Base-by-base conservation (phyloP, 2,329 filamentous ascomycete genomes). In the Aspergillus oerlinghausenensis region DNA sequence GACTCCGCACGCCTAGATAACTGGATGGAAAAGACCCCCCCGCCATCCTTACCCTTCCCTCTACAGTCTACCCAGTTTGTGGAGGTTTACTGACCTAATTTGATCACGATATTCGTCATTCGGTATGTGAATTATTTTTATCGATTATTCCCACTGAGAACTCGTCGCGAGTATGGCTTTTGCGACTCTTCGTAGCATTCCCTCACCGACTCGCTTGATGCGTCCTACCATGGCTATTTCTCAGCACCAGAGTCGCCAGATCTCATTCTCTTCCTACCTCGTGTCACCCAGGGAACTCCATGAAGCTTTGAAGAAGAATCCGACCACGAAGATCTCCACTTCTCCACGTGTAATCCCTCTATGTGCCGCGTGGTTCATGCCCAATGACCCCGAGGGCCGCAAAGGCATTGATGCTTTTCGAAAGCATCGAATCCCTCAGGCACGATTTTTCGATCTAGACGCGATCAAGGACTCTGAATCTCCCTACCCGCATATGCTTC, bases 361-460 rank as follows among this genome's bases (percentile, higher is more conserved):
- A 45, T 97, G 92, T 75, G 94, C 92, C 49, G 84, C 91, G 25
- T 99, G 94, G 94, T 99, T 97, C 71, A 84, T 99, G 61, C 94
- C 94, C 61, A 97, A 96, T 73, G 93, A 96, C 63, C 80, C 82
- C 1, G 70, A 82, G 65, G 84, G 84, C 54, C 87, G 92, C 60
- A 89, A 84, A 51, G 94, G 94, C 54, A 85, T 89, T 65, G 82
- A 94, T 62, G 85, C 88, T 47, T 99, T 93, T 79, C 84, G 86
- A 63, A 84, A 90, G 70, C 84, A 87, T 70, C 90, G 91, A 67
- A 94, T 99, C 61, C 93, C 92, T 23, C 87, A 88, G 68, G 88
- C 94, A 1, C 89, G 92, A 32, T 99, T 97, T 83, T 99, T 99
- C 74, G 92, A 99, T 74, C 82, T 99, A 54, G 94, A 99, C 75